Evolutionary conservation across 2,329 filamentous ascomycete genomes (phyloP).

Genomic region (Pyricularia grisea): DNA sequence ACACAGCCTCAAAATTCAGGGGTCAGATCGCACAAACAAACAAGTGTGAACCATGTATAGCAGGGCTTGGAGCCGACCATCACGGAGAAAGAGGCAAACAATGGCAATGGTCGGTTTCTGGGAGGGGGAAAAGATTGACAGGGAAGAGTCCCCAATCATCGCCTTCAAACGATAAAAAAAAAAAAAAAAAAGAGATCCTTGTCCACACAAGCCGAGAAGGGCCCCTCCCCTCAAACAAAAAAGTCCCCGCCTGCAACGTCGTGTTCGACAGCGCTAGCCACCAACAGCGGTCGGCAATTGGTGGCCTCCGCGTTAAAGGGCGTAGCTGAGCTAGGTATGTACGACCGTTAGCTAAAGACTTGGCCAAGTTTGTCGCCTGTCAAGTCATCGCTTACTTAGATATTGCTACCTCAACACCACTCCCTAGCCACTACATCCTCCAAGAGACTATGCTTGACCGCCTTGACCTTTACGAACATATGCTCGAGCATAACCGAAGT

Average conservation of each 20-base stretch:
- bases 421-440: neutral
- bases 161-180: no score
- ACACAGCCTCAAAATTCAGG: conserved; percentile 1
- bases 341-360: no score
- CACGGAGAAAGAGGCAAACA: neutral
- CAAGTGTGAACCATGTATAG: neutral
- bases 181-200: neutral
- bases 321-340: neutral
- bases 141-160: neutral
- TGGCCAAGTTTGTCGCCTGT: neutral
- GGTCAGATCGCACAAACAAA: neutral
- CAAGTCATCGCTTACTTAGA: neutral
- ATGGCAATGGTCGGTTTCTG: neutral
- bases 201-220: neutral
- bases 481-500: neutral
- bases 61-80: neutral
- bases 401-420: neutral
- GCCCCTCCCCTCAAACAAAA: neutral
- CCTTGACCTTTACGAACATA: neutral
- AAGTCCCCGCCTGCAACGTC: neutral
- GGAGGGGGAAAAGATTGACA: neutral
- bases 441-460: neutral
- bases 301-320: neutral
- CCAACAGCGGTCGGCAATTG: neutral
- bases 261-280: neutral